Base-by-base conservation (phyloP, 1,284 basidiomycete genomes). In the Violaceomyces palustris region DNA sequence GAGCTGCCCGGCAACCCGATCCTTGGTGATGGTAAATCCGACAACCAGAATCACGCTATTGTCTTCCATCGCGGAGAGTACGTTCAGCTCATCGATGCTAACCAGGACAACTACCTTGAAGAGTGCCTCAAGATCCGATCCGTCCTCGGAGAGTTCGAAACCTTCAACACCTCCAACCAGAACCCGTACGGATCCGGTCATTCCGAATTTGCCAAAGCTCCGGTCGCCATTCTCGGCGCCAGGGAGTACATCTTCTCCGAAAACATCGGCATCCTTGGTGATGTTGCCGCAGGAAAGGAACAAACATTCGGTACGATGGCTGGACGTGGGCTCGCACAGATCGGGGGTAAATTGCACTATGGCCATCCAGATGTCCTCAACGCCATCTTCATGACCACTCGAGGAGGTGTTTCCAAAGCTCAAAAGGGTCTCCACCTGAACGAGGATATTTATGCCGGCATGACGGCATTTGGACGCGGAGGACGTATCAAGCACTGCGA, bases 161-260 rank as follows among this genome's bases (percentile, higher is more conserved):
- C 96, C 75, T 93, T 88, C 75, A 78, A 83, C 41, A 81, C 88
- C 8, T 87, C 89, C 9, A 83, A 79, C 57, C 83, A 88, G 77
- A 91, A 86, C 64, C 93, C 93, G 10, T 98, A 98, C 75, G 86
- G 87, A 17, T 88, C 93, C 26, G 72, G 71, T 28, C 66, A 73
- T 35, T 50, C 66, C 39, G 69, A 66, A 66, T 91, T 92, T 79
- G 82, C 82, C 74, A 83, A 83, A 64, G 77, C 86, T 38, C 93
- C 93, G 14, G 88, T 98, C 26, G 94, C 94, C 15, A 98, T 98
- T 67, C 86, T 99, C 54, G 93, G 94, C 75, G 91, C 93, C 17
- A 84, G 94, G 76, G 94, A 99, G 79, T 99, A 98, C 77, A 97
- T 98, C 75, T 98, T 98, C 79, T 98, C 94, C 39, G 94, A 99